Conservation (phyloP, 1,284 basidiomycete species). For the Melampsora americana region DNA sequence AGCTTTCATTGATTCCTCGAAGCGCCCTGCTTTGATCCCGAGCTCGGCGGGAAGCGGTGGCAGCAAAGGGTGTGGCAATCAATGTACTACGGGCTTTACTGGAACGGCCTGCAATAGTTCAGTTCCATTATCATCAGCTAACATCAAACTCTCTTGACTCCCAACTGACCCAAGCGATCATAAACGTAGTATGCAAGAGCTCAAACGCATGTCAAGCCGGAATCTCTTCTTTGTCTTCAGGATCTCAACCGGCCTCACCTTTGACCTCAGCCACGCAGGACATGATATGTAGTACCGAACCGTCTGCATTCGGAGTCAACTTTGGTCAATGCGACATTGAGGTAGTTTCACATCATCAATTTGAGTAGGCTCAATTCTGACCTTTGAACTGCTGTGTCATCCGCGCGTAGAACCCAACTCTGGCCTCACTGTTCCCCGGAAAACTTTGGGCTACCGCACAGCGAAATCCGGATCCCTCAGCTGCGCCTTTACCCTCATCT, state of each 20-base stretch:
- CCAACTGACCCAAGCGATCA: neutral
- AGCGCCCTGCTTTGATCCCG: conserved; percentile 1
- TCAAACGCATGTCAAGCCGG: conserved; percentile 21
- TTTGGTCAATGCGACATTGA: conserved; percentile 39
- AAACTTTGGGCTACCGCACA: conserved; percentile 17
- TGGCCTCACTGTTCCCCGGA: conserved; percentile 25
- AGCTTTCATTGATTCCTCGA: conserved; percentile 10
- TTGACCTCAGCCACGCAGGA: neutral
- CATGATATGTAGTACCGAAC: conserved; percentile 35
- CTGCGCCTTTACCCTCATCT: conserved; percentile 16
- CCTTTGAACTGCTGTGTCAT: neutral
- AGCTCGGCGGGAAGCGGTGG: conserved; percentile 13
- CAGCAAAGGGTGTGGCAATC: conserved; percentile 19
- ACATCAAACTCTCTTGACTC: neutral
- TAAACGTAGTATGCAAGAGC: conserved; percentile 27
- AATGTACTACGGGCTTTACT: conserved; percentile 23
- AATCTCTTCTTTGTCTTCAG: conserved; percentile 7
- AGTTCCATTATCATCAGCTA: neutral
- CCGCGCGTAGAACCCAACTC: conserved; percentile 23
- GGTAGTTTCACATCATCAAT: conserved; percentile 6
- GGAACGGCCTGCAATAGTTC: conserved; percentile 40
- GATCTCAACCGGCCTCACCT: neutral
- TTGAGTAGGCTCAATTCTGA: neutral
- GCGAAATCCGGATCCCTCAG: conserved; percentile 8
- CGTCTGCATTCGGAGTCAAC: conserved; percentile 22